These are phyloP conservation scores for Aureobasidium sp. DNA, from an alignment of 2,329 filamentous ascomycete species.

Conservation along the genomic window DNA sequence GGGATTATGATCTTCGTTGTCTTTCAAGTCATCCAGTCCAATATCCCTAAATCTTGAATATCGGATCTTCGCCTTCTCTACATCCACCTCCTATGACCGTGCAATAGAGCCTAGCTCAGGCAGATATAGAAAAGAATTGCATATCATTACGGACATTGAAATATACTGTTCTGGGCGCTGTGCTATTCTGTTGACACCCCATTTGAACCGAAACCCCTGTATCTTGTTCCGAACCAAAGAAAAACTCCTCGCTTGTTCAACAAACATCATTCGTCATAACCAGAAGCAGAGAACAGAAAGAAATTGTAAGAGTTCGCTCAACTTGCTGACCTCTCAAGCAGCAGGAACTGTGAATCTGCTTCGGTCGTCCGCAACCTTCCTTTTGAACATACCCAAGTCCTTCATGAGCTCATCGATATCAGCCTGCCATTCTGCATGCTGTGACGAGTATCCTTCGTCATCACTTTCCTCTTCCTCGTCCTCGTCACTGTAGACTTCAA, in stretches of 20 bases:
- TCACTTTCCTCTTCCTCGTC: conserved; percentile 42
- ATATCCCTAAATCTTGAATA: not conserved
- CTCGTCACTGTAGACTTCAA: conserved; percentile 34
- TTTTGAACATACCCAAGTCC: conserved; percentile 72
- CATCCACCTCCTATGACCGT: not conserved
- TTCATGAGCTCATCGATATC: conserved; percentile 77
- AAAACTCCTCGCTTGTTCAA: conserved; percentile 10
- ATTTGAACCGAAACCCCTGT: not conserved
- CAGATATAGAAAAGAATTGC: not conserved
- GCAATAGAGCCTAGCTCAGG: not conserved
- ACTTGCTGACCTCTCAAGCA: not conserved
- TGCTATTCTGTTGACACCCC: not conserved
- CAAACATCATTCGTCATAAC: not conserved
- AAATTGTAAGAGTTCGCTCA: not conserved
- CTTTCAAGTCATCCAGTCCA: not conserved
- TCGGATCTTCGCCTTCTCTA: not conserved
- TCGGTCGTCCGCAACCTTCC: conserved; percentile 80
- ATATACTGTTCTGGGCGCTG: not conserved
- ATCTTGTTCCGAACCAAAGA: not conserved
- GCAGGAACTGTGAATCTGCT: conserved; percentile 44
- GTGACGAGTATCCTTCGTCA: not conserved
- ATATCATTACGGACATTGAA: not conserved
- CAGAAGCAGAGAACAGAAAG: not conserved
- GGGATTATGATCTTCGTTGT: not conserved
- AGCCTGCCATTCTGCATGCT: conserved; percentile 52